phyloP scores from a whole-genome alignment of 2,329 filamentous ascomycete genomes.

The Alternaria viburni region DNA sequence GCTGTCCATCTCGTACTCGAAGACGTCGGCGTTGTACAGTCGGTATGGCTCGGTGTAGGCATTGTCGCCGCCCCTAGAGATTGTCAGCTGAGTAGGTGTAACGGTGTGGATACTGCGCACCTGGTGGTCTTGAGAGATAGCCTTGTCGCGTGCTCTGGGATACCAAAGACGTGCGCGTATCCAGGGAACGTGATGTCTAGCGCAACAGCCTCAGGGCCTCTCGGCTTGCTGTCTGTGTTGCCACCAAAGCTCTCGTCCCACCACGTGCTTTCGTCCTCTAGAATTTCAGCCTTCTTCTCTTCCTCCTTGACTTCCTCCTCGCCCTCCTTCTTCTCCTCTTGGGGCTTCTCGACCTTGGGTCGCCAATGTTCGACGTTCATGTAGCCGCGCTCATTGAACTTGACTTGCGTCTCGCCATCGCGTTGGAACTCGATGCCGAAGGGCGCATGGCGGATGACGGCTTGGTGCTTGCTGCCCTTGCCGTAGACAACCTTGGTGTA shows the following conservation, averaged over 20 bases:
- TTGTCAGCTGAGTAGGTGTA: slow-evolving; percentile 1
- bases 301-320: slow-evolving; percentile 51
- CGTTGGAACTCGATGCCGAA: slow-evolving; percentile 87
- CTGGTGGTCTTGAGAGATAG: slow-evolving; percentile 89
- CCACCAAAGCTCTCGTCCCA: slow-evolving; percentile 98
- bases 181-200: slow-evolving; percentile 91
- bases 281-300: slow-evolving; percentile 51
- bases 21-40: slow-evolving; percentile 95
- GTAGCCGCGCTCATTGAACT: slow-evolving; percentile 86
- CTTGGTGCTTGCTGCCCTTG: slow-evolving; percentile 75
- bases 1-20: slow-evolving; percentile 95
- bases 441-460: slow-evolving; percentile 80
- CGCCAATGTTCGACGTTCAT: slow-evolving; percentile 97
- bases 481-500: slow-evolving; percentile 81
- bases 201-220: slow-evolving; percentile 88
- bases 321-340: slow-evolving; percentile 57
- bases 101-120: slow-evolving; percentile 36
- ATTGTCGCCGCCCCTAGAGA: slow-evolving; percentile 72
- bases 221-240: slow-evolving; percentile 94
- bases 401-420: slow-evolving; percentile 80
- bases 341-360: slow-evolving; percentile 73
- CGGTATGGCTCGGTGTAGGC: slow-evolving; percentile 90
- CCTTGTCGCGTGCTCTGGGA: slow-evolving; percentile 89
- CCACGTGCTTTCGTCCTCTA: slow-evolving; percentile 86
- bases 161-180: slow-evolving; percentile 91